A percentile compares a stretch with the other conserved stretches of the same genome.
Evolutionary conservation across 2,329 filamentous ascomycete genomes (phyloP).

Genomic region (Alternaria sp.): DNA sequence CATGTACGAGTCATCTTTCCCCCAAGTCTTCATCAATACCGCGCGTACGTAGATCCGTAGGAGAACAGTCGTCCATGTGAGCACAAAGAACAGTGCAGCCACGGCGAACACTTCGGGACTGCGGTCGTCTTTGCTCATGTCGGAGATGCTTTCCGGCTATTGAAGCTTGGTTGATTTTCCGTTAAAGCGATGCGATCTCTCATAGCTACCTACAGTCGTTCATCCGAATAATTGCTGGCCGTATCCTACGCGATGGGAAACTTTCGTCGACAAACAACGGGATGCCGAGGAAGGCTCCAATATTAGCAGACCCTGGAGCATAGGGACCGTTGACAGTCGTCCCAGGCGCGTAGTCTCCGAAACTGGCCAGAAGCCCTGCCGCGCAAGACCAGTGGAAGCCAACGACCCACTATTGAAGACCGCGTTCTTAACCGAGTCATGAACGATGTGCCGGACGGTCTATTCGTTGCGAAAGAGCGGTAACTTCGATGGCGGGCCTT

Average conservation of each 20-base stretch:
- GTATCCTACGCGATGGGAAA: not conserved
- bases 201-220: not conserved
- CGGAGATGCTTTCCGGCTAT: not conserved
- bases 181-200: not conserved
- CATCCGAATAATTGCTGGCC: not conserved
- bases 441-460: not conserved
- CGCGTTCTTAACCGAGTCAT: slow-evolving; percentile 13
- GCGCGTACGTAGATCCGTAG: slow-evolving; percentile 49
- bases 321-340: not conserved
- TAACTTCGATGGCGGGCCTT: not conserved
- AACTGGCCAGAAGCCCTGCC: not conserved
- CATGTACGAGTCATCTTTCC: slow-evolving; percentile 52
- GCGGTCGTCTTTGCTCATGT: slow-evolving; percentile 20
- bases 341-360: not conserved
- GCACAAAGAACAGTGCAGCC: slow-evolving; percentile 47
- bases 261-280: not conserved
- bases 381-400: not conserved
- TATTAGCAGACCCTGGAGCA: not conserved
- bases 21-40: slow-evolving; percentile 46
- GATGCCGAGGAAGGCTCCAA: not conserved
- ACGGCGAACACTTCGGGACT: slow-evolving; percentile 33
- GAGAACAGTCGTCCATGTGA: slow-evolving; percentile 47
- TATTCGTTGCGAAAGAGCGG: slow-evolving; percentile 5
- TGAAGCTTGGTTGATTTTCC: not conserved
- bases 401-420: slow-evolving; percentile 1